Conservation (phyloP, 306 rosid genomes). For the Purshia tridentata region DNA sequence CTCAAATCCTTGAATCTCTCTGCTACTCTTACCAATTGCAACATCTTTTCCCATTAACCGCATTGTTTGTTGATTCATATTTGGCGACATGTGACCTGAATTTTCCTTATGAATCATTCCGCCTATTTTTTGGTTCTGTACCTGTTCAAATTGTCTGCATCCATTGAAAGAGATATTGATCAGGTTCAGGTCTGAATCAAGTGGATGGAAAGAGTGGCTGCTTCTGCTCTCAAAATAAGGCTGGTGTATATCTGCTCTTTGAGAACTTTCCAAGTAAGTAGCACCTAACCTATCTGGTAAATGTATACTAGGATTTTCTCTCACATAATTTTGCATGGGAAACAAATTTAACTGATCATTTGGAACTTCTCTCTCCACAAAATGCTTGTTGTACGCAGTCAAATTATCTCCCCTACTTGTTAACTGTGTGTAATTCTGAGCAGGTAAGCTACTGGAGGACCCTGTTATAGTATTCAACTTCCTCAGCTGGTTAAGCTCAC, state of each 20-base stretch:
- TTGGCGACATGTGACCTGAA: slow-evolving; percentile 37
- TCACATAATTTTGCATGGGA: slow-evolving; percentile 37
- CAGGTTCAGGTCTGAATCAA: slow-evolving; percentile 40
- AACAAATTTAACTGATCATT: slow-evolving; percentile 43
- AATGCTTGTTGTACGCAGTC: slow-evolving; percentile 39
- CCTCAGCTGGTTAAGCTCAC: slow-evolving; percentile 41
- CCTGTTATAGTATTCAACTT: slow-evolving; percentile 37
- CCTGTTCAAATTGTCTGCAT: slow-evolving; percentile 42
- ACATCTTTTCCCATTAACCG: slow-evolving; percentile 99
- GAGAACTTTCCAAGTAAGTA: slow-evolving; percentile 43
- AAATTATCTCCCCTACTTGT: slow-evolving; percentile 41
- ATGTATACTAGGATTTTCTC: slow-evolving; percentile 31
- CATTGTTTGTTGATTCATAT: slow-evolving; percentile 77
- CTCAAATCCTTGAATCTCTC: slow-evolving; percentile 46
- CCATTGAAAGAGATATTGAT: slow-evolving; percentile 38
- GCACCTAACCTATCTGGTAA: slow-evolving; percentile 60
- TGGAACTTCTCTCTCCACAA: slow-evolving; percentile 46
- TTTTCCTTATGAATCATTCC: slow-evolving; percentile 41
- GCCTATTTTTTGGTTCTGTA: slow-evolving; percentile 40
- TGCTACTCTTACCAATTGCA: slow-evolving; percentile 75
- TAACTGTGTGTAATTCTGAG: slow-evolving; percentile 28
- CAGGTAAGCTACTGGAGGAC: slow-evolving; percentile 47
- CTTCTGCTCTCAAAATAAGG: slow-evolving; percentile 44
- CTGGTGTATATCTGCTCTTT: slow-evolving; percentile 46
- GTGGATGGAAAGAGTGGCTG: slow-evolving; percentile 36